phyloP scores from a whole-genome alignment of 2,329 filamentous ascomycete species.

The Coniella vitis region DNA sequence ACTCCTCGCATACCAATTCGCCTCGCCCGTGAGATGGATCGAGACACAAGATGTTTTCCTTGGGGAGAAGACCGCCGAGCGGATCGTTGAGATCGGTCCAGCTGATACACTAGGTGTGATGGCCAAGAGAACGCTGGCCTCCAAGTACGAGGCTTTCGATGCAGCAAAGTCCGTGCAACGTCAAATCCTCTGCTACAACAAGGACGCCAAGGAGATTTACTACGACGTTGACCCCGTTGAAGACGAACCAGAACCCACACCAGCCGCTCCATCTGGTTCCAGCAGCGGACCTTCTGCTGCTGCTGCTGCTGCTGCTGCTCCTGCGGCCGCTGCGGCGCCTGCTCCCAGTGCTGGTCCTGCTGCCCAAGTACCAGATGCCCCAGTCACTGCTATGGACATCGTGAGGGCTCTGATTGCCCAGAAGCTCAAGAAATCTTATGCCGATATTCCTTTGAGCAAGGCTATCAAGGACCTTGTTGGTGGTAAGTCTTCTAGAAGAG shows the following conservation, averaged over 20 bases:
- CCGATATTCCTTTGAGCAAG: slow-evolving; percentile 87
- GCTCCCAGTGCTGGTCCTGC: slow-evolving; percentile 76
- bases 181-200: slow-evolving; percentile 99
- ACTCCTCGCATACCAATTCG: slow-evolving; percentile 98
- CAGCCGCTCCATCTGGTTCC: slow-evolving; percentile 40
- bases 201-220: slow-evolving; percentile 98
- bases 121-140: slow-evolving; percentile 90
- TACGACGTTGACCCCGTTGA: slow-evolving; percentile 95
- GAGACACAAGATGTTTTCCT: slow-evolving; percentile 99
- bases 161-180: slow-evolving; percentile 92
- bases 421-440: slow-evolving; percentile 90
- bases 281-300: slow-evolving; percentile 47
- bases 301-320: slow-evolving; percentile 44
- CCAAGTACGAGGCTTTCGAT: slow-evolving; percentile 98
- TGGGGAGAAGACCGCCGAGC: slow-evolving; percentile 89
- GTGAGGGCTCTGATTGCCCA: slow-evolving; percentile 86
- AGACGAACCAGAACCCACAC: slow-evolving; percentile 68
- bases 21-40: slow-evolving; percentile 98
- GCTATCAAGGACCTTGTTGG: slow-evolving; percentile 98
- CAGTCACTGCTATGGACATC: slow-evolving; percentile 83
- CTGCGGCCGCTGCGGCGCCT: slow-evolving; percentile 49
- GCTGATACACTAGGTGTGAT: slow-evolving; percentile 96
- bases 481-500: slow-evolving; percentile 55
- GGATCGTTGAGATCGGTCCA: slow-evolving; percentile 95
- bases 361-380: slow-evolving; percentile 76